Base-by-base conservation (phyloP, 2,329 filamentous ascomycete genomes). In the Fusarium hainanense region DNA sequence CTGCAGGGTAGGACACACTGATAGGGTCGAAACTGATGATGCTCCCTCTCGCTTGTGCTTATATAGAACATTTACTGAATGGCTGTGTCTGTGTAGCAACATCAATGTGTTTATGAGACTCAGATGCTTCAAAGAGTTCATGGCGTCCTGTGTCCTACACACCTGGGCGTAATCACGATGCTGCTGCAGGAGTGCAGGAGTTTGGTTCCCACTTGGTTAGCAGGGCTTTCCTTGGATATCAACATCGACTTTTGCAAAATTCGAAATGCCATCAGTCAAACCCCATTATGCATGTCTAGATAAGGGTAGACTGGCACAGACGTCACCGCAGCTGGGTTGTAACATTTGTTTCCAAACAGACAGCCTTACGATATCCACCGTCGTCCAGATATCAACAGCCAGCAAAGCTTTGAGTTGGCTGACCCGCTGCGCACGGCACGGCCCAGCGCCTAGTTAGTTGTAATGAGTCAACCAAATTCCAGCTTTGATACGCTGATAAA, bases 321-420 rank as follows among this genome's bases (percentile, higher is more conserved):
- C 34, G 46, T 50, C 27, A 27, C 30, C 27, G 34, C 49, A 44
- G 30, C 37, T 43, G 62, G 58, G 54, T 44, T 41, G 43, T 50
- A 30, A 42, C 37, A 44, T 52, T 18, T 41, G 40, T 52, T 37
- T 41, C 18, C 27, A n/a, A 42, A 43, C 42, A 8, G 28, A 30
- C 23, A 46, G 51, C n/a, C 55, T 54, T 47, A 30, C 43, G 25
- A 57, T 40, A 59, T 37, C 8, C 23, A 40, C 37, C 23, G 20
- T 41, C 37, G 37, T 44, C 49, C 43, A 44, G 37, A 58, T 49
- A 54, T 52, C 30, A 48, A 30, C 34, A 28, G 51, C 48, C 62
- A 70, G 46, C 66, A 70, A 48, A 70, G 61, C 49, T 52, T 25
- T 70, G 66, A 67, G 66, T 48, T 70, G 62, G 66, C 62, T 42